Evolutionary conservation across 228 moss, liverwort and hornwort species (phyloP).

Genomic region (Sphagnum fallax): DNA sequence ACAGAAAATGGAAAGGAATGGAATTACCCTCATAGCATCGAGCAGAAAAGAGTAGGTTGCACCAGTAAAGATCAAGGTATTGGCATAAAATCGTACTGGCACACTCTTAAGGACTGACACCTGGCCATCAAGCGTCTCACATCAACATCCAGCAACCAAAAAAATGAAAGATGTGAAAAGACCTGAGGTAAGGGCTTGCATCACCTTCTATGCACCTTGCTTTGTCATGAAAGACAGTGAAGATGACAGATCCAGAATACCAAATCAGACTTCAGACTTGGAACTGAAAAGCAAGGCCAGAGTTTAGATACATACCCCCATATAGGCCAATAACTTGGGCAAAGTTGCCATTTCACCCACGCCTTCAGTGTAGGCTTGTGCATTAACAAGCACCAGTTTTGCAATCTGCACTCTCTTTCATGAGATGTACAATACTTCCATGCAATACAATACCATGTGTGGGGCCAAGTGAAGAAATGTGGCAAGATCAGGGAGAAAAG

Average conservation of each 20-base stretch:
- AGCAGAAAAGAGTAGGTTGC: slow-evolving; percentile 41
- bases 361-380: slow-evolving; percentile 90
- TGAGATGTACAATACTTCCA: neutral
- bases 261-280: neutral
- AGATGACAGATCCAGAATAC: no score
- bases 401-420: slow-evolving; percentile 47
- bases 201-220: no score
- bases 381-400: slow-evolving; percentile 80
- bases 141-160: neutral
- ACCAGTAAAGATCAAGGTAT: slow-evolving; percentile 42
- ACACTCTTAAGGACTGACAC: slow-evolving; percentile 86
- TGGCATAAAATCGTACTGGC: slow-evolving; percentile 70
- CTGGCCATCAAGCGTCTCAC: slow-evolving; percentile 26
- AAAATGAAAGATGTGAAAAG: no score
- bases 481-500: slow-evolving; percentile 5
- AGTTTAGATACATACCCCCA: slow-evolving; percentile 42
- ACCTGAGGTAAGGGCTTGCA: no score
- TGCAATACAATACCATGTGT: neutral
- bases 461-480: neutral
- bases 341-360: slow-evolving; percentile 74
- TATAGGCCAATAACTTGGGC: slow-evolving; percentile 80
- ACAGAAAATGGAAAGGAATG: neutral
- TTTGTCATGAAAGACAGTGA: no score
- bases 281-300: neutral
- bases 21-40: slow-evolving; percentile 66